Evolutionary conservation across 305 asterid genomes (phyloP), one percentile per base, ranked within the genome.

Genomic region (Stenogyne calaminthoides): DNA sequence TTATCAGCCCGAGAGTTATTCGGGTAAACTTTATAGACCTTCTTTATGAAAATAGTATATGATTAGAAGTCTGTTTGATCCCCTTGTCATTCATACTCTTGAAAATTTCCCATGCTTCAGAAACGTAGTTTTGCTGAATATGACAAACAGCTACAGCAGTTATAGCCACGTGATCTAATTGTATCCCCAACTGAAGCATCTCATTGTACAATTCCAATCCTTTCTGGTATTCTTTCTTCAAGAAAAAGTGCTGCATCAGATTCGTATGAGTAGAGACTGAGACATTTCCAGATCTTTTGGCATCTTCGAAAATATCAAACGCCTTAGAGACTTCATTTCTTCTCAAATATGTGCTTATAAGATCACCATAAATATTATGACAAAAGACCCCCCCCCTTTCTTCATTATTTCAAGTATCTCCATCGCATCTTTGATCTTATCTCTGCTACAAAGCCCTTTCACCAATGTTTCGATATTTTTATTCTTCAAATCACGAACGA

Each of bases 361-460:
- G 80, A 73, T 77, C 80, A 54, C 76, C 88, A 39, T 83, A 87
- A 20, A 88, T 79, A 62, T 84, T 84, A 20, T 46, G 81, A 69
- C 78, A 79, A 40, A 81, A 73, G 37, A n/a, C n/a, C 76, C 77
- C 37, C 82, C 76, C 78, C 73, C 82, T 77, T 74, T 88, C 89
- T 93, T 88, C 88, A 89, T 59, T 69, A 93, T 93, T 74, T 89
- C 92, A 58, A 91, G 85, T 37, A 93, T 86, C 82, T 93, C 98
- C 77, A 87, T 18, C 11, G 96, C 96, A 79, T 93, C 98, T 14
- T 67, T 70, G 67, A 87, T 84, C 79, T 85, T 88, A 76, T 81
- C 89, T 29, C 80, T 85, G 78, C 84, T 80, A 62, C 98, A 89
- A 61, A 93, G 89, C 60, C 98, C 97, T 80, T 84, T 85, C 76